A percentile compares a stretch with the other conserved stretches of the same genome.
These are phyloP conservation scores for Fusarium brevicatenulatum DNA, from an alignment of 2,329 filamentous ascomycete species.

Conservation along the genomic window DNA sequence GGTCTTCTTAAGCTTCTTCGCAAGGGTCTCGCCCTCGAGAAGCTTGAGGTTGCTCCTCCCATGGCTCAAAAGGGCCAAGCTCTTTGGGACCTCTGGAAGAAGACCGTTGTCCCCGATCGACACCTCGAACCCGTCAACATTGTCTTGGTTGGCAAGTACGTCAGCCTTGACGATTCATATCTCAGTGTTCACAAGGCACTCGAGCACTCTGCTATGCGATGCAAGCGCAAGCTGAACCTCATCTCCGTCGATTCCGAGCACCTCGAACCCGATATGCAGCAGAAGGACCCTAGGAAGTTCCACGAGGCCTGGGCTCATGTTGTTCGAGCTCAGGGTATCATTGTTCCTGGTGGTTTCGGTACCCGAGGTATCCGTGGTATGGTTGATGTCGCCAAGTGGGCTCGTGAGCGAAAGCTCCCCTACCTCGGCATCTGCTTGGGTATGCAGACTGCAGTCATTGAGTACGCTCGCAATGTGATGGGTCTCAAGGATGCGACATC, in stretches of 20 bases:
- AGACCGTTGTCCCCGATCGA: slow-evolving; percentile 73
- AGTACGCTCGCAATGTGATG: slow-evolving; percentile 82
- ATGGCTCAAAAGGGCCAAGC: slow-evolving; percentile 70
- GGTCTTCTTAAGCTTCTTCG: slow-evolving; percentile 75
- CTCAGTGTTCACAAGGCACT: slow-evolving; percentile 84
- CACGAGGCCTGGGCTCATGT: slow-evolving; percentile 88
- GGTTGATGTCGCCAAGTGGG: slow-evolving; percentile 88
- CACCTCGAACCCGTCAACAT: slow-evolving; percentile 77
- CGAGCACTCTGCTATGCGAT: slow-evolving; percentile 91
- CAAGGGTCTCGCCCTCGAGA: slow-evolving; percentile 72
- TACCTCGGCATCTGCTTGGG: slow-evolving; percentile 92
- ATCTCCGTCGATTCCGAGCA: slow-evolving; percentile 87
- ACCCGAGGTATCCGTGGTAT: slow-evolving; percentile 83
- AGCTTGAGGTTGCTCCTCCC: slow-evolving; percentile 60
- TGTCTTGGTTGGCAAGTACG: slow-evolving; percentile 93
- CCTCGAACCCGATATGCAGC: slow-evolving; percentile 74
- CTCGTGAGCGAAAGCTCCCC: slow-evolving; percentile 80
- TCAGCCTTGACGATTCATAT: slow-evolving; percentile 85
- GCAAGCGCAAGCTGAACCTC: slow-evolving; percentile 80
- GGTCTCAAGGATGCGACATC: slow-evolving; percentile 66
- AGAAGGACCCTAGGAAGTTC: slow-evolving; percentile 74
- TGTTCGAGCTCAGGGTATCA: slow-evolving; percentile 65
- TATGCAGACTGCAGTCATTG: slow-evolving; percentile 93
- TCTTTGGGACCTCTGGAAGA: slow-evolving; percentile 85
- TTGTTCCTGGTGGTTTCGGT: slow-evolving; percentile 83